Evolutionary conservation across 2,329 filamentous ascomycete species (phyloP), one percentile per base, ranked within the genome.

Genomic region (Beauveria sp.): DNA sequence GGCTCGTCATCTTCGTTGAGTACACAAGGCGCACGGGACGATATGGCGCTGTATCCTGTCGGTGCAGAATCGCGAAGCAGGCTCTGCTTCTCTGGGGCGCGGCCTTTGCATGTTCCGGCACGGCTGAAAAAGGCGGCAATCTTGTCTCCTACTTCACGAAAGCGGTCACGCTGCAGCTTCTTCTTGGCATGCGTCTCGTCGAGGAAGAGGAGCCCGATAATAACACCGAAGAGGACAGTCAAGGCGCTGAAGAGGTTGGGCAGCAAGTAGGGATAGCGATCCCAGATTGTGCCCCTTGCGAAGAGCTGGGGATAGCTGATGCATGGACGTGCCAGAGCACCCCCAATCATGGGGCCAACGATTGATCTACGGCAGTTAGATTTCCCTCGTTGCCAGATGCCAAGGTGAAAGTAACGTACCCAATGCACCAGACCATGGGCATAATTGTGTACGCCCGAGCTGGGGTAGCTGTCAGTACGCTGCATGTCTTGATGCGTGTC

Each of bases 401-500:
- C 20, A 8, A 18, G 20, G 12, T 28, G 3, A n/a, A 50, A 5
- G 22, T 38, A 54, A 76, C 80, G 76, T 79, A 91, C 81, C 95
- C 95, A 70, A 99, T 82, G 72, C 93, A 97, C 95, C 95, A 99
- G 28, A 98, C 91, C 72, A 96, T 91, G 7, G 95, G 95, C 92
- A 99, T 97, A 67, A 98, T 93, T 14, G 93, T 91, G 76, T 96
- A 99, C 55, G 93, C 95, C 68, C 91, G 90, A 67, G 93, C 89
- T 92, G 64, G 58, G 59, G 55, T 51, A 10, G 6, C 24, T 2
- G 68, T 78, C 66, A 74, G 70, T 45, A 38, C 45, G 7, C 7
- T 43, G 22, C 7, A 22, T 8, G 20, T 24, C 34, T 20, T 40
- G 14, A n/a, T 24, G 14, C 20, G 4, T 10, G 20, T 16, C 43